Conservation (phyloP, 2,329 filamentous ascomycete species). For the Incumbomyces lentus region DNA sequence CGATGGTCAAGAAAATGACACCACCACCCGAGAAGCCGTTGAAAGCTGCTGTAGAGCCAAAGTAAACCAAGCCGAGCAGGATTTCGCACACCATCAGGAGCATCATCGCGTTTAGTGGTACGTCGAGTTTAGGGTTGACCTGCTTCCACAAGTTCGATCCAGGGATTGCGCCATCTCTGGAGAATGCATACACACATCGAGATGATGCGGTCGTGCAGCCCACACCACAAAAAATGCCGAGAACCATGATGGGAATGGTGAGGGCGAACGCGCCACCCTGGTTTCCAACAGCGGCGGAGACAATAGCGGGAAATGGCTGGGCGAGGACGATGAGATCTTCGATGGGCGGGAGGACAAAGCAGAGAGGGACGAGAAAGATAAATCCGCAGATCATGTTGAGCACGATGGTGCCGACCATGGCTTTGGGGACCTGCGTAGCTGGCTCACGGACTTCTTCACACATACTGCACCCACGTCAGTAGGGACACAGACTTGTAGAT, state of each 20-base stretch:
- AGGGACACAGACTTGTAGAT: conserved; percentile 12
- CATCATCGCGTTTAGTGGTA: conserved; percentile 45
- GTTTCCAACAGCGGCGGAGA: conserved; percentile 44
- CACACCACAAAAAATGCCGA: conserved; percentile 65
- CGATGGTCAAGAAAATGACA: conserved; percentile 46
- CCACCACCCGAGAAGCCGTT: conserved; percentile 43
- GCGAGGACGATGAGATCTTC: conserved; percentile 38
- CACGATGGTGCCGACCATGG: conserved; percentile 58
- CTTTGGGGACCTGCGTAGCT: conserved; percentile 44
- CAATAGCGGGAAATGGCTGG: conserved; percentile 61
- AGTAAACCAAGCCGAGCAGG: conserved; percentile 40
- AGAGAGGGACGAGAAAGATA: conserved; percentile 57
- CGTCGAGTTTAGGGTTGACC: conserved; percentile 55
- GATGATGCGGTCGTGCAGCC: conserved; percentile 65
- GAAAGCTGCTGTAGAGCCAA: conserved; percentile 39
- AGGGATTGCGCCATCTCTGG: conserved; percentile 63
- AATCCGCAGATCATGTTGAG: conserved; percentile 59
- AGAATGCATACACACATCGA: conserved; percentile 66
- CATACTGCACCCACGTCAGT: conserved; percentile 42
- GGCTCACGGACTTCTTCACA: conserved; percentile 62
- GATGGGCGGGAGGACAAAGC: conserved; percentile 59
- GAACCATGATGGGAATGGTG: conserved; percentile 64
- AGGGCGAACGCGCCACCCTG: conserved; percentile 64
- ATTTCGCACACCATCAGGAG: conserved; percentile 38
- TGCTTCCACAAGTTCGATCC: conserved; percentile 56